phyloP scores from a whole-genome alignment of 352 stramenopile genomes.

The Phytophthora aleatoria region DNA sequence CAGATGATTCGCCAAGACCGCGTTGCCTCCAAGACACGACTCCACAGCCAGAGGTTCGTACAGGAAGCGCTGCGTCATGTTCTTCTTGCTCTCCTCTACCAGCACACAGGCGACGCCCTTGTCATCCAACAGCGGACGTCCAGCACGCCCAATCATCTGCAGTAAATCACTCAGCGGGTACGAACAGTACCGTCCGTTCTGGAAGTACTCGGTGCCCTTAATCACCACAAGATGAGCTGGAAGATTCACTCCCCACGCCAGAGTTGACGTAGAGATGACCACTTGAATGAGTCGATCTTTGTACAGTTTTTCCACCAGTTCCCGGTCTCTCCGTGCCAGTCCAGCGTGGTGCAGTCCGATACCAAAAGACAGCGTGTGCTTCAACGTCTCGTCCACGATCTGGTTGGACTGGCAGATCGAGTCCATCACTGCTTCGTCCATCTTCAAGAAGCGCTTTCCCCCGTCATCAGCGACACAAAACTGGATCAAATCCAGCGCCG shows the following conservation, averaged over 20 bases:
- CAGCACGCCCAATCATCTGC: constrained; percentile 99
- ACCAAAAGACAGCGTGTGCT: constrained; percentile 97
- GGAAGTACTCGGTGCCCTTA: constrained; percentile 99
- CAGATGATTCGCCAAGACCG: constrained; percentile 92
- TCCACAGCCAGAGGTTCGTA: constrained; percentile 98
- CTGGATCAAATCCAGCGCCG: constrained; percentile 97
- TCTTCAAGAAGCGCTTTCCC: constrained; percentile 94
- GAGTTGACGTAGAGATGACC: constrained; percentile 91
- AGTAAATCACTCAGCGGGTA: constrained; percentile 98
- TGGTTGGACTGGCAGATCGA: constrained; percentile 81
- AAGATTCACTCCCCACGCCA: constrained; percentile 97
- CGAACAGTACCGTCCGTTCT: constrained; percentile 94
- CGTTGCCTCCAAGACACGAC: constrained; percentile 89
- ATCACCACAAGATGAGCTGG: constrained; percentile 98
- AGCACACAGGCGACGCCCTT: constrained; percentile 97
- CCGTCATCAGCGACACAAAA: constrained; percentile 89
- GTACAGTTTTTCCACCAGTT: constrained; percentile 98
- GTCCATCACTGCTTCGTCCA: constrained; percentile 91
- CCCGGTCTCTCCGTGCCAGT: constrained; percentile 86
- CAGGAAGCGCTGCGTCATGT: constrained; percentile 98
- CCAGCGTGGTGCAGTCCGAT: constrained; percentile 98
- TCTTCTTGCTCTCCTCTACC: constrained; percentile 98
- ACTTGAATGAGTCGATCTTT: constrained; percentile 96
- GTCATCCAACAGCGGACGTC: constrained; percentile 95
- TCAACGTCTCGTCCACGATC: constrained; percentile 91